A percentile compares a stretch with the other conserved stretches of the same genome.
These are phyloP conservation scores for Fusarium concolor DNA, from an alignment of 2,329 filamentous ascomycete genomes.

Conservation along the genomic window DNA sequence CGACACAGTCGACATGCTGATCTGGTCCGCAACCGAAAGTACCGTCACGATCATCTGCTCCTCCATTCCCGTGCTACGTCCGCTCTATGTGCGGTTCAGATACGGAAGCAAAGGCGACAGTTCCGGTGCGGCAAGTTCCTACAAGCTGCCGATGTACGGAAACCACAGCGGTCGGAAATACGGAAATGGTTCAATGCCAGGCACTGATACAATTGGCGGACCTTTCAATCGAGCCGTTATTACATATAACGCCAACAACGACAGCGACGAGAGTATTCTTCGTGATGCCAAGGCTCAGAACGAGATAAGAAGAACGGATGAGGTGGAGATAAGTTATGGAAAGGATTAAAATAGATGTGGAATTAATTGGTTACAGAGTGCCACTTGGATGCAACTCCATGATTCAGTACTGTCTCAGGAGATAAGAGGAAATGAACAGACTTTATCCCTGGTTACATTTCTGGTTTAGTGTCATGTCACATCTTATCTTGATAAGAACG, in stretches of 20 bases:
- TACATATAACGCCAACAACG: neutral
- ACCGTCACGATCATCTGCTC: constrained; percentile 34
- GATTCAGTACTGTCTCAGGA: no score
- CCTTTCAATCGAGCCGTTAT: neutral
- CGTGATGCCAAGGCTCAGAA: constrained; percentile 19
- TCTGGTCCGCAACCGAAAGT: constrained; percentile 34
- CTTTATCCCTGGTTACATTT: neutral
- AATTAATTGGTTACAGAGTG: no score
- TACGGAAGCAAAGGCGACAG: constrained; percentile 31
- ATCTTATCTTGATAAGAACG: neutral
- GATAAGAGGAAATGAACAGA: no score
- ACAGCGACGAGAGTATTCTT: constrained; percentile 31
- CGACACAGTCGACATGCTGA: constrained; percentile 32
- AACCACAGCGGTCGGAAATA: constrained; percentile 26
- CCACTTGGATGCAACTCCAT: no score
- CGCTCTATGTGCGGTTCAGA: constrained; percentile 20
- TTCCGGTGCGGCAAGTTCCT: neutral
- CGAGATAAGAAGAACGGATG: constrained; percentile 20
- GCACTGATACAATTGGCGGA: neutral
- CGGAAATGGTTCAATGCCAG: neutral
- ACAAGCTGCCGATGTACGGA: constrained; percentile 21
- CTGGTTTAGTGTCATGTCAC: neutral
- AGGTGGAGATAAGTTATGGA: constrained; percentile 21
- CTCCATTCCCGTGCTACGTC: constrained; percentile 23
- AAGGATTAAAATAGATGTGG: neutral